A percentile compares a stretch with the other conserved stretches of the same genome.
phyloP scores from a whole-genome alignment of 179 eudicot genomes.

The Vitellaria paradoxa region DNA sequence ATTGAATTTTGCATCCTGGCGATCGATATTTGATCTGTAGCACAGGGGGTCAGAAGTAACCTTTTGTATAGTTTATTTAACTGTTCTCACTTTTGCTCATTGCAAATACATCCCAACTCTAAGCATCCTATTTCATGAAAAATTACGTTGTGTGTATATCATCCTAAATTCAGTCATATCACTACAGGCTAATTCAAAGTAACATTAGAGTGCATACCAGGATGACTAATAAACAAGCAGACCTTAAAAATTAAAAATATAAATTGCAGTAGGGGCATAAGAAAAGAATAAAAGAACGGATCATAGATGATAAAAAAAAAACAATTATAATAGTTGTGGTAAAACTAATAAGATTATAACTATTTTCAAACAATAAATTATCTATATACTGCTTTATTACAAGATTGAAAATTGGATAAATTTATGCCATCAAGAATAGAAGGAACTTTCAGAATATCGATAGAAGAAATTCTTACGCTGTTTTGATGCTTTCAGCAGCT shows the following conservation, averaged over 20 bases:
- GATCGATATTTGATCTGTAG: too few relatives aligned
- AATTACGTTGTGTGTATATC: too few relatives aligned
- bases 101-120: too few relatives aligned
- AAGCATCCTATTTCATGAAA: too few relatives aligned
- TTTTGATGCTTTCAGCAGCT: slow-evolving; percentile 93
- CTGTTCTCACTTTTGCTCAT: too few relatives aligned
- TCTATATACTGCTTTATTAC: neutral
- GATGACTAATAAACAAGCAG: neutral
- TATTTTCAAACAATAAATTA: neutral
- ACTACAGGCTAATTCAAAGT: too few relatives aligned
- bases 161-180: too few relatives aligned
- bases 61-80: too few relatives aligned
- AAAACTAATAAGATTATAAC: neutral
- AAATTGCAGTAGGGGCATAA: neutral
- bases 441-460: neutral
- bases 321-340: neutral
- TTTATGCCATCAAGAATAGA: neutral
- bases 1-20: too few relatives aligned
- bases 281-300: neutral
- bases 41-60: too few relatives aligned
- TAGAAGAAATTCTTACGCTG: slow-evolving; percentile 67
- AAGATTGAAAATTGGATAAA: neutral
- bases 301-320: neutral
- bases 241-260: neutral
- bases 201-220: neutral